phyloP scores from a whole-genome alignment of 2,329 filamentous ascomycete species.

The Ilyonectria robusta region DNA sequence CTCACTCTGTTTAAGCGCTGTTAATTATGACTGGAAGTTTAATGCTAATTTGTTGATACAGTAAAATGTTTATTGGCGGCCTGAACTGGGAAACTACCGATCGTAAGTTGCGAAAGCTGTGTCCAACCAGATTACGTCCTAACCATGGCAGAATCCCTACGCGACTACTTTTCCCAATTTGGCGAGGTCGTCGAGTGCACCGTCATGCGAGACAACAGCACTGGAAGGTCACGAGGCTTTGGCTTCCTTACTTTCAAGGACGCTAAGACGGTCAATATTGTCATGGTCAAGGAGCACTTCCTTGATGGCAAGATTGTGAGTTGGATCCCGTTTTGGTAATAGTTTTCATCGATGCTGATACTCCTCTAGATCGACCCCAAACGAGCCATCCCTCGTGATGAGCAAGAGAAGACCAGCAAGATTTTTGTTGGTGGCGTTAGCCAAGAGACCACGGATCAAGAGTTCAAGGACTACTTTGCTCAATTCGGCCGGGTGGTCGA shows the following conservation, averaged over 20 bases:
- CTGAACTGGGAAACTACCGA: conserved; percentile 99
- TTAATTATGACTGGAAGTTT: conserved; percentile 12
- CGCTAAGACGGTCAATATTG: conserved; percentile 96
- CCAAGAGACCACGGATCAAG: conserved; percentile 95
- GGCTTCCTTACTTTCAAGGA: conserved; percentile 99
- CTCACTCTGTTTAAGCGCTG: conserved; percentile 22
- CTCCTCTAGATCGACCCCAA: conserved; percentile 90
- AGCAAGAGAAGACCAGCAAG: conserved; percentile 98
- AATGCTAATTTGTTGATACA: conserved; percentile 59
- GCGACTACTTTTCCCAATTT: conserved; percentile 97
- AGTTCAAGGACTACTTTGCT: conserved; percentile 97
- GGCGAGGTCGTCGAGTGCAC: conserved; percentile 98
- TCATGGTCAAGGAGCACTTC: conserved; percentile 99
- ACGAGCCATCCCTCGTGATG: conserved; percentile 94
- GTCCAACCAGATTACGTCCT: conserved; percentile 14
- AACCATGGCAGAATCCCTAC: conserved; percentile 82
- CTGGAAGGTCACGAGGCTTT: conserved; percentile 93
- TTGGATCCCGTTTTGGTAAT: conserved; percentile 30
- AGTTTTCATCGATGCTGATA: conserved; percentile 39
- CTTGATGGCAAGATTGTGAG: conserved; percentile 98
- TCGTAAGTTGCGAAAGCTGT: conserved; percentile 72
- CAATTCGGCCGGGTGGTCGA: conserved; percentile 97
- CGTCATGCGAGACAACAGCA: conserved; percentile 98
- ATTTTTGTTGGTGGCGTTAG: conserved; percentile 99
- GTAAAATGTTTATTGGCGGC: conserved; percentile 99